Evolutionary conservation across 2,329 filamentous ascomycete species (phyloP).

Genomic region (Neofusicoccum parvum): DNA sequence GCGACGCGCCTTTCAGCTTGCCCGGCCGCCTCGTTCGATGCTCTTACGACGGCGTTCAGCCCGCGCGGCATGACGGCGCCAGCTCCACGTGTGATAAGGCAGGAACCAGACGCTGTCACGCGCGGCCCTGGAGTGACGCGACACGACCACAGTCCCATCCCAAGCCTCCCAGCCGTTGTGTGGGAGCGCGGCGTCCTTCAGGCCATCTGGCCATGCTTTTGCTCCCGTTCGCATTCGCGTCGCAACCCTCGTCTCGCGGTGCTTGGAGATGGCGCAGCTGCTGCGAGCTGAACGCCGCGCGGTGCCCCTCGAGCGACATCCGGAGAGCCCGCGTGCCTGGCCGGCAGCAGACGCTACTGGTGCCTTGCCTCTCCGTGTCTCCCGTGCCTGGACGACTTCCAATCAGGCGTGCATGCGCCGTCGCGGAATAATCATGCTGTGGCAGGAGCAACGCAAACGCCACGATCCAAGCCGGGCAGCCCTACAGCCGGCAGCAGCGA

Average conservation of each 20-base stretch:
- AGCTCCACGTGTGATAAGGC: slow-evolving; percentile 7
- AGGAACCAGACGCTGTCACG: slow-evolving; percentile 8
- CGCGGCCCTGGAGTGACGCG: slow-evolving; percentile 6
- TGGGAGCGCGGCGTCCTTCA: neutral
- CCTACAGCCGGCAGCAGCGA: slow-evolving; percentile 10
- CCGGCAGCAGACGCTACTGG: neutral
- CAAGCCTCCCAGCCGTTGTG: neutral
- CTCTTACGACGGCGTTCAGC: slow-evolving; percentile 13
- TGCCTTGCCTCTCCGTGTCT: neutral
- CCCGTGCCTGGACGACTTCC: neutral
- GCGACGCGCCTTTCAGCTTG: neutral
- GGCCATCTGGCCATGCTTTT: neutral
- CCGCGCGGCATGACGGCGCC: neutral
- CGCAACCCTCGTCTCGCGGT: neutral
- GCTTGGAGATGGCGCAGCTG: neutral
- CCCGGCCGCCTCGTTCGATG: slow-evolving; percentile 6
- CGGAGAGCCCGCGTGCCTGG: neutral
- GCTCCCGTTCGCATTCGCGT: slow-evolving; percentile 4
- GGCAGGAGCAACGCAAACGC: slow-evolving; percentile 12
- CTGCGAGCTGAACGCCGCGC: neutral
- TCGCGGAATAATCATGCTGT: slow-evolving; percentile 9
- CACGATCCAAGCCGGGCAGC: slow-evolving; percentile 7
- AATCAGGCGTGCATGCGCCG: neutral
- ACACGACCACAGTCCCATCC: slow-evolving; percentile 1
- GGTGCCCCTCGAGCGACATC: neutral